A percentile compares a stretch with the other conserved stretches of the same genome.
Evolutionary conservation across 257 asterid species (phyloP).

Genomic region (Solanum ossicruentum): DNA sequence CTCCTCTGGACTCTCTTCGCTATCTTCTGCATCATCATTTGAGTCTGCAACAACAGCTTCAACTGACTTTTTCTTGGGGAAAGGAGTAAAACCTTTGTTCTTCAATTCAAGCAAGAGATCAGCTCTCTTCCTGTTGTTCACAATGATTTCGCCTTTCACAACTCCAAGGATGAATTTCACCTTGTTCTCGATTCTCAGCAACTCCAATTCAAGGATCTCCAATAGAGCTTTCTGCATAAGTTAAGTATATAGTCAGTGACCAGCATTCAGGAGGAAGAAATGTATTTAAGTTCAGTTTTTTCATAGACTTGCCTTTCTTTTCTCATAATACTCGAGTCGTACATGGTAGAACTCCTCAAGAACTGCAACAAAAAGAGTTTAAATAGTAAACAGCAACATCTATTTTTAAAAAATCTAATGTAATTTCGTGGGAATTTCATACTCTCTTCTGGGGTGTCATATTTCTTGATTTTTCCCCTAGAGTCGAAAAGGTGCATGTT

Average conservation of each 20-base stretch:
- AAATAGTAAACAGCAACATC: neutral
- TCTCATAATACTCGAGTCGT: constrained; percentile 74
- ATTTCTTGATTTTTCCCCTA: constrained; percentile 71
- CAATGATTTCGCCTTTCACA: constrained; percentile 73
- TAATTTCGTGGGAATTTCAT: constrained; percentile 12
- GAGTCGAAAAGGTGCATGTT: constrained; percentile 96
- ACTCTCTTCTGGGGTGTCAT: constrained; percentile 93
- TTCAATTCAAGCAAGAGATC: constrained; percentile 72
- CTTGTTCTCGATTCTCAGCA: constrained; percentile 69
- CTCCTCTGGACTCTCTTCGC: constrained; percentile 36
- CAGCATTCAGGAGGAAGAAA: neutral
- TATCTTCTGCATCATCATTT: constrained; percentile 51
- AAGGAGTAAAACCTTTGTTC: constrained; percentile 79
- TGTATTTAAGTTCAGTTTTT: neutral
- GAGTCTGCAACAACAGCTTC: constrained; percentile 64
- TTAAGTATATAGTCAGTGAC: neutral
- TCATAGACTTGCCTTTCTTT: constrained; percentile 52
- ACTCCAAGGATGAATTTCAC: constrained; percentile 70
- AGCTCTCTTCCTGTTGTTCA: constrained; percentile 77
- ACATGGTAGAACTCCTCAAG: constrained; percentile 72
- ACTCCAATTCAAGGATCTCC: constrained; percentile 60
- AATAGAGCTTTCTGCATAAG: constrained; percentile 53
- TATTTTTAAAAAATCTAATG: neutral
- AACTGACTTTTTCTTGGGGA: constrained; percentile 43
- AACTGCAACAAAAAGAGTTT: constrained; percentile 37